These are phyloP conservation scores for Fusarium paranaense DNA, from an alignment of 2,329 filamentous ascomycete genomes.

Conservation along the genomic window DNA sequence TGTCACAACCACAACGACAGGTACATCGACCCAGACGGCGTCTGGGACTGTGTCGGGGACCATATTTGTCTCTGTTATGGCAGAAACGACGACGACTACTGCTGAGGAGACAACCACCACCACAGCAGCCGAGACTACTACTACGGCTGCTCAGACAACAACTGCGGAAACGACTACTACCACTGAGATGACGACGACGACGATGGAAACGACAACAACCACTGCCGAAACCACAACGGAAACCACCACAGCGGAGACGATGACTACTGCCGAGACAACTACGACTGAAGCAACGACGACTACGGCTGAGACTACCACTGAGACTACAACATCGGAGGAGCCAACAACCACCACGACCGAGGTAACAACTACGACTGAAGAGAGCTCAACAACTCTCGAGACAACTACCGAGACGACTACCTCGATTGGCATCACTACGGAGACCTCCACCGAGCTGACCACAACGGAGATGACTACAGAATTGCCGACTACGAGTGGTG, in stretches of 20 bases:
- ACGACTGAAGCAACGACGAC: not conserved
- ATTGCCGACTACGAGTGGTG: not conserved
- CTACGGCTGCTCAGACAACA: not conserved
- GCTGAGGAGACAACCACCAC: not conserved
- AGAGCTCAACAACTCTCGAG: not conserved
- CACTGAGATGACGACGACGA: not conserved
- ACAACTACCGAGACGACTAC: not conserved
- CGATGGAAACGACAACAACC: not conserved
- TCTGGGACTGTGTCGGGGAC: conserved; percentile 2
- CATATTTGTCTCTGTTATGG: not conserved
- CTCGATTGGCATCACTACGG: not conserved
- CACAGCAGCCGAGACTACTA: not conserved
- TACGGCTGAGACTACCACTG: not conserved
- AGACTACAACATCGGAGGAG: not conserved
- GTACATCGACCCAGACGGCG: not conserved
- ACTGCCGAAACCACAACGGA: not conserved
- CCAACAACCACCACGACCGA: not conserved
- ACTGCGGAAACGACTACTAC: not conserved
- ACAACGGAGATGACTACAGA: not conserved
- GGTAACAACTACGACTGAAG: not conserved
- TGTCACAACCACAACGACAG: not conserved
- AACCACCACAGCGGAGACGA: not conserved
- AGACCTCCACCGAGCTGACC: not conserved
- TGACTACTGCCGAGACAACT: not conserved
- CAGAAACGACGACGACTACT: not conserved